Evolutionary conservation across 345 rosid genomes (phyloP), one percentile per base, ranked within the genome.

Genomic region (Aurinia saxatilis): DNA sequence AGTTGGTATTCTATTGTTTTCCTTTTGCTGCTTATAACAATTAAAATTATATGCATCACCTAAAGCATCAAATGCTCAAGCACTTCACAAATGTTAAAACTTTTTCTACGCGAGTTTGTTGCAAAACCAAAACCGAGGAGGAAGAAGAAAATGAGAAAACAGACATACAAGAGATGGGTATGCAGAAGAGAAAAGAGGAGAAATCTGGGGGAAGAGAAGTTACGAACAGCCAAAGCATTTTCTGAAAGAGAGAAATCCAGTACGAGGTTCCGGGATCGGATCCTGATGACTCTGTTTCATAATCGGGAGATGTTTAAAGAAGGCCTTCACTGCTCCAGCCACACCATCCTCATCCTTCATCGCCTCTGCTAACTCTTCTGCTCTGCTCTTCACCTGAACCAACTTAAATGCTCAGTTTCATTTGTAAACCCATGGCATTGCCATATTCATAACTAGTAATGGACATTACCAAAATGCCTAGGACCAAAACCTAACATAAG

Each of bases 311-410:
- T 95, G 98, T 85, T 86, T 91, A 17, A 95, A 77, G 74, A 95
- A 95, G 13, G 99, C 96, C 57, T 77, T 86, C 40, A 95, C 98
- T 8, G 98, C 99, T 74, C 95, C 98, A n/a, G 80, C 63, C 48
- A 88, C 96, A 53, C 99, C 98, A 54, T 95, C 99, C 75, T 95
- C 99, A 21, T 83, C 78, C 80, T 86, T 82, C 96, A 90, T 90
- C 19, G 89, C 89, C 60, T 86, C 77, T n/a, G 97, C 95, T 45
- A 90, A 88, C 51, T 87, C 87, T 58, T 84, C 81, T 5, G 96
- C 95, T 4, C 65, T 76, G 55, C 81, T 78, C 70, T 90, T 95
- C 71, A 95, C 99, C 99, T 95, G 80, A 1, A 38, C 66, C 45
- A 30, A 60, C 21, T 35, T n/a, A 51, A 19, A 60, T 44, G 61